These are phyloP conservation scores for Bisporella sp. DNA, from an alignment of 2,329 filamentous ascomycete species.

Conservation along the genomic window DNA sequence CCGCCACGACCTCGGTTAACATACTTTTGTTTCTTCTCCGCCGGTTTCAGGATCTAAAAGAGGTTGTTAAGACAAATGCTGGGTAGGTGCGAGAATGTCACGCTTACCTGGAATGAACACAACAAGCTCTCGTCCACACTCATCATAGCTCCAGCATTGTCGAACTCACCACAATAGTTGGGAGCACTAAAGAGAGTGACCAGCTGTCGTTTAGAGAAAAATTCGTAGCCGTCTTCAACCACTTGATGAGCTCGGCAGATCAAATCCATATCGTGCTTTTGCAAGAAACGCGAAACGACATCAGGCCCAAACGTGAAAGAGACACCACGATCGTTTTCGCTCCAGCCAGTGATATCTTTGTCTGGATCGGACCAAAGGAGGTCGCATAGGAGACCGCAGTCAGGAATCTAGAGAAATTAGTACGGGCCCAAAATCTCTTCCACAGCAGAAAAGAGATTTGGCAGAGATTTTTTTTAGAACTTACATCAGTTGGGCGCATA, in stretches of 20 bases:
- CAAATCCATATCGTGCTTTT: conserved; percentile 99
- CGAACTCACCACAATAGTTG: conserved; percentile 99
- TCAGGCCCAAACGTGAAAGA: conserved; percentile 98
- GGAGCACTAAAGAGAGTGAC: conserved; percentile 97
- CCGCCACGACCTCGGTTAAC: conserved; percentile 68
- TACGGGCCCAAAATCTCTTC: conserved; percentile 25
- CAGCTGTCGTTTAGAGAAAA: conserved; percentile 97
- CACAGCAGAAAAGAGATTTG: conserved; percentile 20
- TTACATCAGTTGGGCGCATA: conserved; percentile 97
- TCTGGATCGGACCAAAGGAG: conserved; percentile 97
- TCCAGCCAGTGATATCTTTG: conserved; percentile 99
- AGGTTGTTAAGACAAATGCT: background rate
- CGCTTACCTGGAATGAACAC: conserved; percentile 89
- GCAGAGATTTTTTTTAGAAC: conserved; percentile 32
- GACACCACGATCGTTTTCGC: conserved; percentile 96
- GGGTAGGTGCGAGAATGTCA: background rate
- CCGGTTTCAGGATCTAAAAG: conserved; percentile 90
- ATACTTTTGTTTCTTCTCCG: conserved; percentile 99
- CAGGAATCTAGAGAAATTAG: conserved; percentile 67
- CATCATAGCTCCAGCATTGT: conserved; percentile 99
- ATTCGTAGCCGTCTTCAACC: conserved; percentile 98
- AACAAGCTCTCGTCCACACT: conserved; percentile 97
- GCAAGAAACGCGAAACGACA: conserved; percentile 92
- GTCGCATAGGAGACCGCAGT: conserved; percentile 95
- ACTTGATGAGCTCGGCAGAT: conserved; percentile 99